Evolutionary conservation across 2,329 filamentous ascomycete genomes (phyloP).

Genomic region (Westerdykella ornata): DNA sequence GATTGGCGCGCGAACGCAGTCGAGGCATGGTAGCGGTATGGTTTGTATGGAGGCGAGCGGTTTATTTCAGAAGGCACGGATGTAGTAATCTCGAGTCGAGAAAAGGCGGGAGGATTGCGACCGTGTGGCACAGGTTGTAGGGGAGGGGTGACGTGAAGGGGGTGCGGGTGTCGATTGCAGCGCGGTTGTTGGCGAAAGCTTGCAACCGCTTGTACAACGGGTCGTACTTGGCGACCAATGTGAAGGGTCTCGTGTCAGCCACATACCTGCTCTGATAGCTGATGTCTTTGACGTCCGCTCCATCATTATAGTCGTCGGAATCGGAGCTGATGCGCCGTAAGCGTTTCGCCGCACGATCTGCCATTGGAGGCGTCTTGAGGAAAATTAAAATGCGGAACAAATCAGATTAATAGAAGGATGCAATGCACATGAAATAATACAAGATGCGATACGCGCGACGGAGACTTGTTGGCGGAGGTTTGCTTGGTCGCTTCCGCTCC

Average conservation of each 20-base stretch:
- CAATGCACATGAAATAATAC: too few relatives aligned
- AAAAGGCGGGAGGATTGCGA: not conserved
- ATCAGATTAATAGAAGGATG: not conserved
- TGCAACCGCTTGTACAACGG: not conserved
- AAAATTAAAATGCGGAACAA: not conserved
- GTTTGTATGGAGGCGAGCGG: slow-evolving; percentile 1
- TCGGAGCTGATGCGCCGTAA: slow-evolving; percentile 38
- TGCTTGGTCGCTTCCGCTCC: too few relatives aligned
- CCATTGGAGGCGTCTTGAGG: slow-evolving; percentile 12
- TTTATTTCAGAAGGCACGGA: slow-evolving; percentile 1
- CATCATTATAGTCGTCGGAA: slow-evolving; percentile 31
- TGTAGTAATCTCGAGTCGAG: not conserved
- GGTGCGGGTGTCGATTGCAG: not conserved
- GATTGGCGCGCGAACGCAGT: slow-evolving; percentile 34
- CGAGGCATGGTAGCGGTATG: not conserved
- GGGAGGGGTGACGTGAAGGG: slow-evolving; percentile 1
- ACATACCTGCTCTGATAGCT: slow-evolving; percentile 30
- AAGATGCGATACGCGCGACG: not conserved
- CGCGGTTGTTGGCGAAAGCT: not conserved
- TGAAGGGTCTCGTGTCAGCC: slow-evolving; percentile 6
- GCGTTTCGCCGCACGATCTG: slow-evolving; percentile 34
- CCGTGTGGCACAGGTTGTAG: not conserved
- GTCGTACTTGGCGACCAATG: not conserved
- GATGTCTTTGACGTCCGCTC: slow-evolving; percentile 27
- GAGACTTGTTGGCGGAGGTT: not conserved